These are phyloP conservation scores for Lasiodiplodia sp. DNA, from an alignment of 2,329 filamentous ascomycete genomes.

Conservation along the genomic window DNA sequence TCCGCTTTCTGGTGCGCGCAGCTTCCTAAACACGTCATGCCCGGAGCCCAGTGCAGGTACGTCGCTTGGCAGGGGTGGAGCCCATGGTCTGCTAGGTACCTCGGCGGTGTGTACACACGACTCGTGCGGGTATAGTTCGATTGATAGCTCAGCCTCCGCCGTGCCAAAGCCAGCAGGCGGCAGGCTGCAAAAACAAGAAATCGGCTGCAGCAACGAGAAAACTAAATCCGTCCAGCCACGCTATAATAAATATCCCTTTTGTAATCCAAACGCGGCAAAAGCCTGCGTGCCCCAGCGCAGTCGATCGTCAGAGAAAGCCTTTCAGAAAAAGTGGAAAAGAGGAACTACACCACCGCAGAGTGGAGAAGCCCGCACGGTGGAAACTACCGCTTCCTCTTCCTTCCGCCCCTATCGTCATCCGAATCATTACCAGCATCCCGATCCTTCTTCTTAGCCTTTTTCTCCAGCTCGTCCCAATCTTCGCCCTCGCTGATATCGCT, in stretches of 20 bases:
- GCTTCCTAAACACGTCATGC: slow-evolving; percentile 28
- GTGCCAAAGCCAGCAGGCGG: neutral
- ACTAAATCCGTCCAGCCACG: slow-evolving; percentile 14
- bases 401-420: slow-evolving; percentile 67
- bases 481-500: slow-evolving; percentile 70
- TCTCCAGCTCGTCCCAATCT: slow-evolving; percentile 94
- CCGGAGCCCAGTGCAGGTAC: slow-evolving; percentile 21
- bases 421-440: slow-evolving; percentile 62
- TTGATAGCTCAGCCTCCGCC: slow-evolving; percentile 22
- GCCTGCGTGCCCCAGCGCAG: slow-evolving; percentile 2
- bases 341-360: slow-evolving; percentile 15
- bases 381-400: slow-evolving; percentile 76
- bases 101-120: slow-evolving; percentile 23
- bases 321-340: slow-evolving; percentile 29
- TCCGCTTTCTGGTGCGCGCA: slow-evolving; percentile 4
- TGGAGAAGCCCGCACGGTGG: neutral
- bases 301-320: slow-evolving; percentile 20
- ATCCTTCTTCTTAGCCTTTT: slow-evolving; percentile 76
- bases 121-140: slow-evolving; percentile 12
- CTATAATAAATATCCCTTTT: slow-evolving; percentile 17
- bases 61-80: slow-evolving; percentile 26
- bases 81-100: neutral
- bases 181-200: neutral
- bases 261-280: slow-evolving; percentile 12
- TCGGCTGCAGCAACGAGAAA: neutral